Conservation (phyloP, 1,284 basidiomycete species). For the Cryptococcus sp. region DNA sequence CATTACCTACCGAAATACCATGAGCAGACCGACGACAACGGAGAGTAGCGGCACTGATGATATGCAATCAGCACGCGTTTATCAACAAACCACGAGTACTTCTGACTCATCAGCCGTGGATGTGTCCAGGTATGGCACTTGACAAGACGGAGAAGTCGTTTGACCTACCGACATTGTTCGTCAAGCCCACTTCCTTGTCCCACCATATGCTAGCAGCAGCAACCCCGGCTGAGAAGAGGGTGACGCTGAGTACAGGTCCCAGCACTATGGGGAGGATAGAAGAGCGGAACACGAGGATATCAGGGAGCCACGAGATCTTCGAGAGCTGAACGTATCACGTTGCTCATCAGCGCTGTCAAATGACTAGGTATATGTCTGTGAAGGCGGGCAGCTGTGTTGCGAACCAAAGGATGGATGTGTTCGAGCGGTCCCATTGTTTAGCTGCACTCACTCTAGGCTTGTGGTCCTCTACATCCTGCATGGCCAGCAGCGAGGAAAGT, state of each 20-base stretch:
- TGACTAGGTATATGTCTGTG: too few species aligned
- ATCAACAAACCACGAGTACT: not conserved
- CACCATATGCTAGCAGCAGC: conserved; percentile 43
- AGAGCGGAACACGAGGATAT: conserved; percentile 69
- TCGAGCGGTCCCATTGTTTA: too few species aligned
- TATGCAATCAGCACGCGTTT: conserved; percentile 2
- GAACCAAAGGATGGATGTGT: too few species aligned
- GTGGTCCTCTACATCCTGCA: conserved; percentile 47
- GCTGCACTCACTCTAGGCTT: conserved; percentile 42
- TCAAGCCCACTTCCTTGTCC: conserved; percentile 43
- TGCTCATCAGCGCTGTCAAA: too few species aligned
- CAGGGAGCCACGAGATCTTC: conserved; percentile 85
- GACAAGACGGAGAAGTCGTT: too few species aligned
- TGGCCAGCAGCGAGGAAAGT: conserved; percentile 37
- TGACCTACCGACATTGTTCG: conserved; percentile 48
- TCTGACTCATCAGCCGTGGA: not conserved
- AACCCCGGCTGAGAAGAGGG: conserved; percentile 63
- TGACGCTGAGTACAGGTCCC: conserved; percentile 74
- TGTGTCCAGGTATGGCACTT: not conserved
- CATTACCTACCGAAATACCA: conserved; percentile 53
- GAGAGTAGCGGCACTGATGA: conserved; percentile 72
- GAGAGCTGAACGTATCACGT: conserved; percentile 21
- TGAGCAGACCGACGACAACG: conserved; percentile 70
- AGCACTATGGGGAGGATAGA: conserved; percentile 60
- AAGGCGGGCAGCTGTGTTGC: too few species aligned